phyloP scores from a whole-genome alignment of 257 asterid species.

The Solanum peruvianum region DNA sequence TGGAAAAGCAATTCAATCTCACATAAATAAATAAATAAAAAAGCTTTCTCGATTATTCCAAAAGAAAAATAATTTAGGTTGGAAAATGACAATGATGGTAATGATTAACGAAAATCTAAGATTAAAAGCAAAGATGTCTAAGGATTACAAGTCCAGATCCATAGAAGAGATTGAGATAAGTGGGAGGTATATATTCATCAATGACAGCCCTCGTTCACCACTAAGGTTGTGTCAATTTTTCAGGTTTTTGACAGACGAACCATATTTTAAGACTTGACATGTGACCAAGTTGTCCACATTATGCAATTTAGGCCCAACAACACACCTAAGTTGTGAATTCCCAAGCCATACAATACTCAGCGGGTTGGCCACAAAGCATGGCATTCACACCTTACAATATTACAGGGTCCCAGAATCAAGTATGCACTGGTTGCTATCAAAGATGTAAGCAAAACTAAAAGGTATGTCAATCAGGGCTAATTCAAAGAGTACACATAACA shows the following conservation, averaged over 20 bases:
- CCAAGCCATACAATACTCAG: background rate
- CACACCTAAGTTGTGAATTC: background rate
- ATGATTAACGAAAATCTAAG: background rate
- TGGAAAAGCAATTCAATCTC: background rate
- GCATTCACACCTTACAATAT: background rate
- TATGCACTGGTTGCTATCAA: background rate
- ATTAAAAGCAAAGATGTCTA: background rate
- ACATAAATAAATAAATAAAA: background rate
- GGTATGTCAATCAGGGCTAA: background rate
- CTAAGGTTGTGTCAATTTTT: background rate
- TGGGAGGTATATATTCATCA: background rate
- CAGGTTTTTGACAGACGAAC: background rate
- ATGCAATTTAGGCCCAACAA: background rate
- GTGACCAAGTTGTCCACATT: background rate
- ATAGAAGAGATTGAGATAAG: background rate
- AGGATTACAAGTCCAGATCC: background rate
- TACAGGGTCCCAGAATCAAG: background rate
- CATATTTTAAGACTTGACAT: slow-evolving; percentile 5
- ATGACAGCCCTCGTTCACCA: slow-evolving; percentile 10
- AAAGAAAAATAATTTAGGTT: background rate
- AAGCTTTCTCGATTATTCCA: background rate
- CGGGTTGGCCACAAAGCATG: slow-evolving; percentile 1
- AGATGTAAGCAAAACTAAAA: background rate
- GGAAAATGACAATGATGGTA: background rate
- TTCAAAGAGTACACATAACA: background rate